A percentile compares a stretch with the other conserved stretches of the same genome.
Conservation (phyloP, 495 filamentous ascomycete genomes). For the Paragyromitra xinjiangensis region DNA sequence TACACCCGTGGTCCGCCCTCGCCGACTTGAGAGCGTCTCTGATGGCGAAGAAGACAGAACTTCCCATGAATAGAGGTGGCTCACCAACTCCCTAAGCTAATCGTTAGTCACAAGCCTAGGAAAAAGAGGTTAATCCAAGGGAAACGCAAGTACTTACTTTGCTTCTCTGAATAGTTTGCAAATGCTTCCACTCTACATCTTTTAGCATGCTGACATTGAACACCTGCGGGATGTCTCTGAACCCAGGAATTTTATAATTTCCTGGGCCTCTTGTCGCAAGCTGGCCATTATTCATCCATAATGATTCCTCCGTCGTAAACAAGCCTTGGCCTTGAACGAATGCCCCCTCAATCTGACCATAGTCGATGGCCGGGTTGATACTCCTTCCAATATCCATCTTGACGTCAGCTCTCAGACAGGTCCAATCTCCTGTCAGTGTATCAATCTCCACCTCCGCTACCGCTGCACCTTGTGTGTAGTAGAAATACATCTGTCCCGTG, state of each 20-base stretch:
- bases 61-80: conserved; percentile 96
- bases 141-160: conserved; percentile 57
- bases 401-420: conserved; percentile 85
- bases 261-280: conserved; percentile 91
- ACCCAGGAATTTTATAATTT: conserved; percentile 95
- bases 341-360: conserved; percentile 96
- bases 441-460: conserved; percentile 93
- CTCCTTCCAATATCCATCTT: conserved; percentile 97
- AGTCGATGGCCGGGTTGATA: conserved; percentile 96
- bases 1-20: conserved; percentile 70
- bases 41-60: conserved; percentile 90
- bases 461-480: conserved; percentile 95
- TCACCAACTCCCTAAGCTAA: conserved; percentile 74
- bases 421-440: conserved; percentile 94
- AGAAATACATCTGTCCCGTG: conserved; percentile 93
- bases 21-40: conserved; percentile 83
- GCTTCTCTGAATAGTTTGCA: conserved; percentile 90
- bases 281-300: conserved; percentile 84
- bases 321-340: conserved; percentile 95
- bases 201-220: conserved; percentile 94
- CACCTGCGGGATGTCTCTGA: conserved; percentile 92
- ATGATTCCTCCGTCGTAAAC: conserved; percentile 94
- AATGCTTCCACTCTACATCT: conserved; percentile 91
- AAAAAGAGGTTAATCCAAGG: background rate
- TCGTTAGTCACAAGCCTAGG: conserved; percentile 17